Evolutionary conservation across 805 yeast genomes (phyloP).

Genomic region (Sungouiella blattae): DNA sequence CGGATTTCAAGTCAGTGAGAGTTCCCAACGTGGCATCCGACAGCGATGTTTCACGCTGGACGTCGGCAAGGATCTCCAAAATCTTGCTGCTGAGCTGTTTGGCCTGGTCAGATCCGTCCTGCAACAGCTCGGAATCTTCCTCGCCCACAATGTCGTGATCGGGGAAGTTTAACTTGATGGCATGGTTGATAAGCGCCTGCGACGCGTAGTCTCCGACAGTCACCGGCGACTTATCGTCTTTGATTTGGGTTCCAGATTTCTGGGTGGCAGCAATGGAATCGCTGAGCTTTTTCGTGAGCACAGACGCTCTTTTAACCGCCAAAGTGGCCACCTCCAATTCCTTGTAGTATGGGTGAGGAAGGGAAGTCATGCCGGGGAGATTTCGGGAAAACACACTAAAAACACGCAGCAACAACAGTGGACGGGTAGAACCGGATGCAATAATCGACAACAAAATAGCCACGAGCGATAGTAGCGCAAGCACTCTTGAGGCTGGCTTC

Average conservation of each 20-base stretch:
- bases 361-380: not conserved
- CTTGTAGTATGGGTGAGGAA: conserved; percentile 46
- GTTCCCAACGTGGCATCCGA: conserved; percentile 34
- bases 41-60: conserved; percentile 43
- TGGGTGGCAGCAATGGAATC: conserved; percentile 48
- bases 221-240: conserved; percentile 89
- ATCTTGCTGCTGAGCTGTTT: conserved; percentile 50
- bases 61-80: conserved; percentile 53
- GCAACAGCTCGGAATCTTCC: conserved; percentile 75
- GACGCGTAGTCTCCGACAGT: conserved; percentile 96
- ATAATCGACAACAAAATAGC: too few species aligned
- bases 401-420: too few species aligned
- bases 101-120: conserved; percentile 38
- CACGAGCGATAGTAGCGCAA: too few species aligned
- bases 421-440: too few species aligned
- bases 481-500: too few species aligned
- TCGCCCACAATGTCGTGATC: conserved; percentile 88
- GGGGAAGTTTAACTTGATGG: conserved; percentile 77
- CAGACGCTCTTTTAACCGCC: conserved; percentile 86
- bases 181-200: conserved; percentile 87
- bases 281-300: conserved; percentile 63
- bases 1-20: conserved; percentile 42
- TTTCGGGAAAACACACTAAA: too few species aligned
- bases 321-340: conserved; percentile 80
- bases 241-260: conserved; percentile 61